phyloP scores from a whole-genome alignment of 2,329 filamentous ascomycete genomes.

The Pseudogymnoascus sp. region DNA sequence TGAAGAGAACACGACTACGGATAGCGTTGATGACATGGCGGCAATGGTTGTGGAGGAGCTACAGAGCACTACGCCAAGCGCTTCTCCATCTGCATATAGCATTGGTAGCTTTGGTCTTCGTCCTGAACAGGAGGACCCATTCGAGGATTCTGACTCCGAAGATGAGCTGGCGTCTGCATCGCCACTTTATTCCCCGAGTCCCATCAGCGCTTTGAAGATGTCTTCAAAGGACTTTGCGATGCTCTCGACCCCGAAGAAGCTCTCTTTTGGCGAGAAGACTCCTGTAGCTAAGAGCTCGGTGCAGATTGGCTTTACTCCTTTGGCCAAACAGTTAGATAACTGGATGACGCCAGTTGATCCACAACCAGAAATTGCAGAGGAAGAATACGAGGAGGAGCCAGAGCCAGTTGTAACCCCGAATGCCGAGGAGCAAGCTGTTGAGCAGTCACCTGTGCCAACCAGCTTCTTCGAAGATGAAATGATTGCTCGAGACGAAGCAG shows the following conservation, averaged over 20 bases:
- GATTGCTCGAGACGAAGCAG: conserved; percentile 35
- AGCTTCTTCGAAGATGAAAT: conserved; percentile 59
- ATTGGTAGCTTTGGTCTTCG: conserved; percentile 36
- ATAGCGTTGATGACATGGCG: conserved; percentile 15
- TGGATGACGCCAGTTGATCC: conserved; percentile 47
- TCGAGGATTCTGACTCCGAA: conserved; percentile 48
- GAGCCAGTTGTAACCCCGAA: conserved; percentile 17
- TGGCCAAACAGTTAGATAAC: conserved; percentile 52
- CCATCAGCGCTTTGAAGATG: conserved; percentile 22
- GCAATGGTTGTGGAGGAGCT: conserved; percentile 3
- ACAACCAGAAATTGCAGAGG: conserved; percentile 1
- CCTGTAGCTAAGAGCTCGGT: conserved; percentile 12
- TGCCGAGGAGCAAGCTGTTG: conserved; percentile 21
- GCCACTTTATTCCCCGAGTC: conserved; percentile 23
- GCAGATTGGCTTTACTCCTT: conserved; percentile 53
- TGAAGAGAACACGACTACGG: conserved; percentile 16
- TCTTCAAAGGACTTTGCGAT: conserved; percentile 26
- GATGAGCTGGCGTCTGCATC: conserved; percentile 39
- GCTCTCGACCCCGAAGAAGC: conserved; percentile 16
- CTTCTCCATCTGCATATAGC: conserved; percentile 19
- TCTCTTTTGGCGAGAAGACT: conserved; percentile 13
- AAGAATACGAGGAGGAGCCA: background rate
- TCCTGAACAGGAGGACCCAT: conserved; percentile 40
- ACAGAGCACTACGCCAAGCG: conserved; percentile 19
- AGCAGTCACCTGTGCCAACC: conserved; percentile 32